A percentile compares a stretch with the other conserved stretches of the same genome.
Evolutionary conservation across 2,329 filamentous ascomycete genomes (phyloP).

Genomic region (Cercospora citrullina): DNA sequence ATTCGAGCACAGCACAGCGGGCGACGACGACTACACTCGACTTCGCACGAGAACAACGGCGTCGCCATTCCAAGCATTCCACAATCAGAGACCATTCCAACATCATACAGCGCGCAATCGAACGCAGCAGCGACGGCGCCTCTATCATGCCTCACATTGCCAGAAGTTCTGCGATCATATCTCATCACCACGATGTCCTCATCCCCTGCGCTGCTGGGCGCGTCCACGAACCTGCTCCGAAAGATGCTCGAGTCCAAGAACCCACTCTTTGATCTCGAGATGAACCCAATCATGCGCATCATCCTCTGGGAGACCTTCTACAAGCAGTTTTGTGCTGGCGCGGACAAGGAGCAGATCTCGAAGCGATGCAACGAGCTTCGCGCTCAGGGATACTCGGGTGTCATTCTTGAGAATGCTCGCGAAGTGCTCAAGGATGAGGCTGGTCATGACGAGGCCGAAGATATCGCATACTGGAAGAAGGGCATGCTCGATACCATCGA

Average conservation of each 20-base stretch:
- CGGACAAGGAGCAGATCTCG: slow-evolving; percentile 67
- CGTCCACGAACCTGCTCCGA: slow-evolving; percentile 68
- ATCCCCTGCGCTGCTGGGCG: slow-evolving; percentile 66
- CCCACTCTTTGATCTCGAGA: slow-evolving; percentile 69
- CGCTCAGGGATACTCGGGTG: slow-evolving; percentile 74
- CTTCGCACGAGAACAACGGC: slow-evolving; percentile 16
- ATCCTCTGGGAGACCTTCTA: slow-evolving; percentile 83
- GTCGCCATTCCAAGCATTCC: slow-evolving; percentile 11
- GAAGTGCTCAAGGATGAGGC: slow-evolving; percentile 69
- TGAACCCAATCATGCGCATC: slow-evolving; percentile 68
- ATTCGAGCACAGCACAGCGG: slow-evolving; percentile 13
- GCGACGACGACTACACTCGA: slow-evolving; percentile 21
- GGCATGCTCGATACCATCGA: slow-evolving; percentile 73
- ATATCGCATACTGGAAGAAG: slow-evolving; percentile 69
- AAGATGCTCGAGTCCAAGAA: slow-evolving; percentile 68
- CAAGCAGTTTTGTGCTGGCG: slow-evolving; percentile 86
- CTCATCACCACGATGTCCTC: slow-evolving; percentile 70
- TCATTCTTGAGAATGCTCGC: slow-evolving; percentile 79
- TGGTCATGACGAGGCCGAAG: slow-evolving; percentile 55
- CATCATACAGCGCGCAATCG: background rate
- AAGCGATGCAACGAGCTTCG: slow-evolving; percentile 66
- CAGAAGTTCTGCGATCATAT: slow-evolving; percentile 67
- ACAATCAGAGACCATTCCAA: background rate
- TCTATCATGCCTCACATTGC: slow-evolving; percentile 66
- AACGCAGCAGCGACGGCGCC: slow-evolving; percentile 40